phyloP scores from a whole-genome alignment of 768 basidiomycete species.

The Xerocomellus amylosporus region DNA sequence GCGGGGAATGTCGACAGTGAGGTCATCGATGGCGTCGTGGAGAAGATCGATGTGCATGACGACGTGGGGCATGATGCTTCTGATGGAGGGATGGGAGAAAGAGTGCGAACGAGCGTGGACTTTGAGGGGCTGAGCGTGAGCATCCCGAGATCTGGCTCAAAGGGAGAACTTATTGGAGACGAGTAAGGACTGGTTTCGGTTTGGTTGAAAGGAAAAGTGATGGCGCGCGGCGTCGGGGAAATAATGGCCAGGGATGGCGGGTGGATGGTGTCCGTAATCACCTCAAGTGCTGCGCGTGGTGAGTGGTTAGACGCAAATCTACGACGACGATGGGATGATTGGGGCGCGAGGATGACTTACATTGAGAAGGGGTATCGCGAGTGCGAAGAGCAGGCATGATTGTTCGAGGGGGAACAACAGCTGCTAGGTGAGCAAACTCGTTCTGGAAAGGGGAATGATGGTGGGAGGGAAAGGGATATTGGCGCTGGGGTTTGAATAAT shows the following conservation, averaged over 20 bases:
- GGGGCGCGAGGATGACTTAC: slow-evolving; percentile 29
- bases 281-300: slow-evolving; percentile 60
- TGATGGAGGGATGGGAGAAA: slow-evolving; percentile 39
- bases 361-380: slow-evolving; percentile 63
- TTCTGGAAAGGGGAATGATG: slow-evolving; percentile 35
- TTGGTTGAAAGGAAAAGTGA: slow-evolving; percentile 41
- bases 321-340: slow-evolving; percentile 1
- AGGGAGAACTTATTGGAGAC: slow-evolving; percentile 66
- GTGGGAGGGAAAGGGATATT: slow-evolving; percentile 26
- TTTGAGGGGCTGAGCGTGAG: slow-evolving; percentile 45
- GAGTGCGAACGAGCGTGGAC: slow-evolving; percentile 37
- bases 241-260: slow-evolving; percentile 53
- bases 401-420: slow-evolving; percentile 36
- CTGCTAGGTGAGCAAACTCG: slow-evolving; percentile 36
- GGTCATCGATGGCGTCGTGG: slow-evolving; percentile 37
- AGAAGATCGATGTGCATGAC: slow-evolving; percentile 42
- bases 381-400: slow-evolving; percentile 81
- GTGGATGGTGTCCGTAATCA: slow-evolving; percentile 61
- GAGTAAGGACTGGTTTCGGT: slow-evolving; percentile 55
- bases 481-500: slow-evolving; percentile 34
- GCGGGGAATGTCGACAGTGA: slow-evolving; percentile 33
- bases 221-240: slow-evolving; percentile 61
- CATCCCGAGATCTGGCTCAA: slow-evolving; percentile 63
- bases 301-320: slow-evolving; percentile 14
- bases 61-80: slow-evolving; percentile 28